Conservation (phyloP, 2,329 filamentous ascomycete genomes). For the Drechslera avenae region DNA sequence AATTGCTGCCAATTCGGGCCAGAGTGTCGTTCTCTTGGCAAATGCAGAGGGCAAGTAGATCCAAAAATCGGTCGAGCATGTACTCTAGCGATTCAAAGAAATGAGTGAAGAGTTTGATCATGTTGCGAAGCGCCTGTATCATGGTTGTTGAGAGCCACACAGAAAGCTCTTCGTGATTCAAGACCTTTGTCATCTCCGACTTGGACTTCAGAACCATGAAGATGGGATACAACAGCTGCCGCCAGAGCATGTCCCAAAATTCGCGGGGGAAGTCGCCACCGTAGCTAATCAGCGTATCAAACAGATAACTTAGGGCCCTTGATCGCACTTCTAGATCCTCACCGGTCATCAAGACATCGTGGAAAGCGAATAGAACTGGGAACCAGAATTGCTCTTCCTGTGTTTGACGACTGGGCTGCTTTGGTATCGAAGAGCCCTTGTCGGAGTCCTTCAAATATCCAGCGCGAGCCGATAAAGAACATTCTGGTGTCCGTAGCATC, state of each 20-base stretch:
- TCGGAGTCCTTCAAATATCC: conserved; percentile 57
- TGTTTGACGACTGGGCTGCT: conserved; percentile 76
- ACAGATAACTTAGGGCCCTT: conserved; percentile 89
- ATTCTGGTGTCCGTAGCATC: conserved; percentile 96
- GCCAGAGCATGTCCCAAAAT: conserved; percentile 99
- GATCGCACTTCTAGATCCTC: conserved; percentile 96
- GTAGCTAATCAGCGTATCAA: conserved; percentile 88
- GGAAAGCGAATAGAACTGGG: conserved; percentile 95
- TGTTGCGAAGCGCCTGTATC: conserved; percentile 97
- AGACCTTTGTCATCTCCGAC: conserved; percentile 92
- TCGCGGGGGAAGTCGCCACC: conserved; percentile 89
- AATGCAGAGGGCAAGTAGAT: conserved; percentile 92
- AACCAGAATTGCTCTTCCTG: conserved; percentile 99
- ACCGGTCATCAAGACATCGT: conserved; percentile 98
- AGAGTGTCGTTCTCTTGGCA: conserved; percentile 99
- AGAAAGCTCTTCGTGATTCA: conserved; percentile 94
- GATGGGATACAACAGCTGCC: conserved; percentile 94
- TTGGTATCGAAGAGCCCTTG: conserved; percentile 58
- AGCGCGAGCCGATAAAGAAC: conserved; percentile 76
- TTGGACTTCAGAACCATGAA: conserved; percentile 97
- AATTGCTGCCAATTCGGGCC: conserved; percentile 96
- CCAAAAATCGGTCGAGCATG: conserved; percentile 97
- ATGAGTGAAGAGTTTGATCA: conserved; percentile 98
- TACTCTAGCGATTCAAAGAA: conserved; percentile 96
- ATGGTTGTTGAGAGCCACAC: conserved; percentile 99